Base-by-base conservation (phyloP, 2,329 filamentous ascomycete species). In the Neoscytalidium dimidiatum region DNA sequence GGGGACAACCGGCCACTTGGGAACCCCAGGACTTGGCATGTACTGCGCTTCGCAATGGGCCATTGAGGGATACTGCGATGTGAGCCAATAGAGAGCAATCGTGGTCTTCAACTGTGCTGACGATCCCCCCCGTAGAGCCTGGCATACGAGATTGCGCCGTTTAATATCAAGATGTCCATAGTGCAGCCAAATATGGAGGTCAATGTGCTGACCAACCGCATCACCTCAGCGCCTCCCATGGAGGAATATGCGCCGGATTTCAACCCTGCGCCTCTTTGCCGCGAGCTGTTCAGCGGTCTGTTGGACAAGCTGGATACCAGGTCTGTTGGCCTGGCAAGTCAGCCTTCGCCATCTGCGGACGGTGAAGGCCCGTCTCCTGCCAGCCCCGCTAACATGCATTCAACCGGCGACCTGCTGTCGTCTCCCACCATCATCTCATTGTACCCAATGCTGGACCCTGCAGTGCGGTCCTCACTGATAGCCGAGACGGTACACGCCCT, bases 111-210 rank as follows among this genome's bases (percentile, higher is more conserved):
- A 4, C 13, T 9, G 9, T 43, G 56, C 56, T 60, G 5, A 60
- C 28, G 9, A 19, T 3, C 6, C 17, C 28, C n/a, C 8, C 6
- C 28, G 2, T 67, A 85, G 82, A 88, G 92, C 66, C 84, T 99
- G 26, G 94, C 94, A 1, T 99, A 97, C 78, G 95, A 99, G 79
- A 91, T 99, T 68, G 78, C 94, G 0, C 95, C 95, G 0, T 98
- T 98, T 82, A 97, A 97, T 79, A 88, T 98, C 80, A 96, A 94
- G 78, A 87, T 98, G 77, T 97, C 93, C 44, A 94, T 98, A 69
- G 90, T 99, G 49, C 94, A 99, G 81, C 93, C 94, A 28, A 96
- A 93, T 78, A 92, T 97, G 80, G 94, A 98, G 80, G 92, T 97
- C 67, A 88, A 90, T 68, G 88, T 92, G 33, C 84, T 98, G 65